These are phyloP conservation scores for Penicillium digitatum DNA, from an alignment of 2,329 filamentous ascomycete genomes.

Conservation along the genomic window DNA sequence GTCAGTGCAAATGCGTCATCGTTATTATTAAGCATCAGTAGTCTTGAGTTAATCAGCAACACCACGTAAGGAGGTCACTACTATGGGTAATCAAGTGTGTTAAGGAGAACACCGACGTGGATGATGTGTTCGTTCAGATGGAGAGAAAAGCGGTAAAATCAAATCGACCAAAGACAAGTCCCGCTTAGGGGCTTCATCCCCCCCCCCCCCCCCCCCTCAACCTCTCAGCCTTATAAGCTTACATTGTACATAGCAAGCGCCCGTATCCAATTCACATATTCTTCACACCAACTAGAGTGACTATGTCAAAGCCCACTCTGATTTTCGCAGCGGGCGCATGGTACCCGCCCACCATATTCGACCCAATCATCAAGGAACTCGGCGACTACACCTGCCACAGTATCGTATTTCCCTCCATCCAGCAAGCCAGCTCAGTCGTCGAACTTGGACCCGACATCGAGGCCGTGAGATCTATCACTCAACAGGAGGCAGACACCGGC, in stretches of 20 bases:
- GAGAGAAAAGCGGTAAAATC: not conserved
- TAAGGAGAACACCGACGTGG: not conserved
- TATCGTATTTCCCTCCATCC: slow-evolving; percentile 29
- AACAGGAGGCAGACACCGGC: slow-evolving; percentile 28
- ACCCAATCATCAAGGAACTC: slow-evolving; percentile 24
- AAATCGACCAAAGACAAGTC: not conserved
- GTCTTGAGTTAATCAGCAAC: not conserved
- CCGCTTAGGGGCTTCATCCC: not conserved
- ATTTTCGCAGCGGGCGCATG: slow-evolving; percentile 33
- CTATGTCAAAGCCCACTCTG: slow-evolving; percentile 28
- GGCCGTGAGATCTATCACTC: slow-evolving; percentile 31
- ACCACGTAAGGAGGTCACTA: not conserved
- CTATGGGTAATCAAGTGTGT: not conserved
- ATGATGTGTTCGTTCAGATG: not conserved
- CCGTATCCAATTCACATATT: not conserved
- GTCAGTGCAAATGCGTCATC: not conserved
- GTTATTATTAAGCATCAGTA: not conserved
- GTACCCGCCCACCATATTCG: slow-evolving; percentile 31
- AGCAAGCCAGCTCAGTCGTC: slow-evolving; percentile 21
- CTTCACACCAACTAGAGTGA: not conserved
- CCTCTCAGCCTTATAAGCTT: not conserved
- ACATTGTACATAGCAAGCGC: not conserved
- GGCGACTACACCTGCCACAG: slow-evolving; percentile 22
- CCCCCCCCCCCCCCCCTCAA: not conserved
- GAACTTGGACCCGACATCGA: slow-evolving; percentile 31